phyloP scores from a whole-genome alignment of 768 basidiomycete genomes.

The Rickenella mellea region DNA sequence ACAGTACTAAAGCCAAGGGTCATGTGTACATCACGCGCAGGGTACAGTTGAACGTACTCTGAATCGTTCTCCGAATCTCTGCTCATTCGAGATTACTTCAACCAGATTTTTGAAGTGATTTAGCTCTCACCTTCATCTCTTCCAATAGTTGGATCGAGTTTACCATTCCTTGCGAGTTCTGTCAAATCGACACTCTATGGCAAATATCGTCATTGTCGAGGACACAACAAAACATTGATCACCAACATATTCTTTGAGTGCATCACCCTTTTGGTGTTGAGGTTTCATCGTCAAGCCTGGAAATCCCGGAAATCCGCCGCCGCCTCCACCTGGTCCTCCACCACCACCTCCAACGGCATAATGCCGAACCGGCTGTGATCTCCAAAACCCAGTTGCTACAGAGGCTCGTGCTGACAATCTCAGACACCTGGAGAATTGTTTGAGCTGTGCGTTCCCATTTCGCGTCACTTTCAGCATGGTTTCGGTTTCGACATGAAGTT shows the following conservation, averaged over 20 bases:
- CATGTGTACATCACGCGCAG: background rate
- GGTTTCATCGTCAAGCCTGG: conserved; percentile 51
- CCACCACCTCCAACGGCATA: background rate
- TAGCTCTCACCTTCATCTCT: conserved; percentile 59
- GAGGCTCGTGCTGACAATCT: too few species aligned
- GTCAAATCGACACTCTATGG: conserved; percentile 74
- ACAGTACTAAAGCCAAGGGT: conserved; percentile 47
- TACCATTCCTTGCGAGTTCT: conserved; percentile 72
- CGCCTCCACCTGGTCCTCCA: conserved; percentile 14
- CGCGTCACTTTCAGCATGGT: too few species aligned
- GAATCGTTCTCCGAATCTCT: conserved; percentile 87
- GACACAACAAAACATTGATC: background rate
- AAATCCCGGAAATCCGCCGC: conserved; percentile 38
- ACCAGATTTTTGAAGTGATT: background rate
- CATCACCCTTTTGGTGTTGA: conserved; percentile 72
- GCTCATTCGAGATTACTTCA: background rate
- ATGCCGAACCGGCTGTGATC: background rate
- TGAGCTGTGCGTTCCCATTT: too few species aligned
- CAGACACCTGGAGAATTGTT: too few species aligned
- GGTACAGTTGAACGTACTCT: conserved; percentile 33
- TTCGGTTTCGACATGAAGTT: too few species aligned
- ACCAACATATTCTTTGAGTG: conserved; percentile 70
- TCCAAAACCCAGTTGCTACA: too few species aligned
- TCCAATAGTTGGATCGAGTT: conserved; percentile 86
- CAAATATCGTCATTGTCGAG: background rate